These are phyloP conservation scores for Coriaria nepalensis DNA, from an alignment of 306 rosid species.

Conservation along the genomic window DNA sequence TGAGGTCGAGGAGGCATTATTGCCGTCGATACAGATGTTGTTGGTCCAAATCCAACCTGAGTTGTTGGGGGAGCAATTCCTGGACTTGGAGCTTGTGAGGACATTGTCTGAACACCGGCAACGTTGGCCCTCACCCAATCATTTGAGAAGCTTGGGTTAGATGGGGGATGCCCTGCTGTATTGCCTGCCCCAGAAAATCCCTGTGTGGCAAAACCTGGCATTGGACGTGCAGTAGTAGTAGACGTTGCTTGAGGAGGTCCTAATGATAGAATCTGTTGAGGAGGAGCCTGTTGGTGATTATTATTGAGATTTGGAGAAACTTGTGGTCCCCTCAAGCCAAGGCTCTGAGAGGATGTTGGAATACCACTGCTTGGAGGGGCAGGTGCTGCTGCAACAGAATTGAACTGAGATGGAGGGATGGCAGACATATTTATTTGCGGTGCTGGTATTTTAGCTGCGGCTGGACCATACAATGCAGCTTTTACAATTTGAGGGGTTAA, in stretches of 20 bases:
- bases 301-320: conserved; percentile 23
- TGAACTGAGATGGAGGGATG: conserved; percentile 31
- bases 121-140: conserved; percentile 35
- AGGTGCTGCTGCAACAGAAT: conserved; percentile 30
- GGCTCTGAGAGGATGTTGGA: conserved; percentile 33
- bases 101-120: conserved; percentile 32
- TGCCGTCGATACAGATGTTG: conserved; percentile 37
- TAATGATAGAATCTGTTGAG: conserved; percentile 22
- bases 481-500: conserved; percentile 75
- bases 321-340: conserved; percentile 36
- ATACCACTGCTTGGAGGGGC: conserved; percentile 26
- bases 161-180: conserved; percentile 27
- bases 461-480: conserved; percentile 87
- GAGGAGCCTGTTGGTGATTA: conserved; percentile 30
- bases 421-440: conserved; percentile 60
- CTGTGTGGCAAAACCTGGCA: conserved; percentile 28
- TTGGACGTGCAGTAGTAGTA: conserved; percentile 24
- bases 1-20: conserved; percentile 34
- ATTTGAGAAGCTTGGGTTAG: conserved; percentile 21
- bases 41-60: conserved; percentile 44
- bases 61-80: conserved; percentile 32
- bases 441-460: conserved; percentile 88
- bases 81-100: conserved; percentile 28
- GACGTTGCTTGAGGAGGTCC: conserved; percentile 40
- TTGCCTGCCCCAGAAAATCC: conserved; percentile 31